These are phyloP conservation scores for Clonostachys sp. DNA, from an alignment of 2,329 filamentous ascomycete genomes.

Conservation along the genomic window DNA sequence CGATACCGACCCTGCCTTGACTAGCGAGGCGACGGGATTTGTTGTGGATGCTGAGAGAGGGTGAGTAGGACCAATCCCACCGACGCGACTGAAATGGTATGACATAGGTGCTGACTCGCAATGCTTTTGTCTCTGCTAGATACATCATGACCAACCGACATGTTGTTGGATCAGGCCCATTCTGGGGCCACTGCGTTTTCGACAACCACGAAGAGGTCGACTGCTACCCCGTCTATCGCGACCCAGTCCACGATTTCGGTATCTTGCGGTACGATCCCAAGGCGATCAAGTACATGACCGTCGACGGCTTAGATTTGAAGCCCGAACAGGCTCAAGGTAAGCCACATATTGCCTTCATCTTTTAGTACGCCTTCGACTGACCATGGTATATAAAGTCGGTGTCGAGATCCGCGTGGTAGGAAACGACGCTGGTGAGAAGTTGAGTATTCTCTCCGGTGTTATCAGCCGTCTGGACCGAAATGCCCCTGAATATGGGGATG, in stretches of 20 bases:
- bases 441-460: constrained; percentile 95
- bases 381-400: constrained; percentile 52
- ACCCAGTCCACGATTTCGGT: constrained; percentile 97
- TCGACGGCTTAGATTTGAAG: constrained; percentile 73
- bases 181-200: constrained; percentile 97
- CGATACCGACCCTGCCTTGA: constrained; percentile 91
- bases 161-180: constrained; percentile 91
- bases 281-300: constrained; percentile 94
- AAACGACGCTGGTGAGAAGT: constrained; percentile 97
- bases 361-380: neutral
- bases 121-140: constrained; percentile 18
- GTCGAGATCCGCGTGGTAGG: constrained; percentile 95
- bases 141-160: constrained; percentile 88
- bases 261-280: constrained; percentile 95
- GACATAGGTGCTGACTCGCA: neutral
- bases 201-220: constrained; percentile 98
- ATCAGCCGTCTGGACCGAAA: constrained; percentile 95
- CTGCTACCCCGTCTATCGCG: constrained; percentile 92
- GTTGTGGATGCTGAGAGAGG: constrained; percentile 93
- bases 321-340: constrained; percentile 75
- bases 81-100: neutral
- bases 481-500: constrained; percentile 95
- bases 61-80: constrained; percentile 33
- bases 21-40: constrained; percentile 95
- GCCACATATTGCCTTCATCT: constrained; percentile 7